These are phyloP conservation scores for Arabidopsis thaliana DNA, from an alignment of 345 rosid genomes.

Conservation along the genomic window TAIR10.1 NC_003075.7:12218001-12218500, in stretches of 20 bases:
- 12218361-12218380: constrained; percentile 6
- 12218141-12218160: not conserved
- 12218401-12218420: constrained; percentile 34
- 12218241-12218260: constrained; percentile 9
- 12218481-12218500: constrained; percentile 29
- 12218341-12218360: not conserved
- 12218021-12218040: not conserved
- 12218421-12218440: constrained; percentile 5
- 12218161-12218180: constrained; percentile 35
- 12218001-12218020: not conserved
- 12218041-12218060: not conserved
- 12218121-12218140: constrained; percentile 36
- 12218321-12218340: not conserved
- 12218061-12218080: not conserved
- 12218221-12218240: constrained; percentile 36
- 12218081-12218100: constrained; percentile 25
- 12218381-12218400: constrained; percentile 13
- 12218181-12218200: not conserved
- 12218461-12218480: constrained; percentile 37
- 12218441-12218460: constrained; percentile 6
- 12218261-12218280: constrained; percentile 30
- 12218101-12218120: constrained; percentile 18
- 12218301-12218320: not conserved
- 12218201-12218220: not conserved
- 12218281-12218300: constrained; percentile 19